Evolutionary conservation across 352 stramenopile species (phyloP).

Genomic region (Chrysophaeum taylorii): DNA sequence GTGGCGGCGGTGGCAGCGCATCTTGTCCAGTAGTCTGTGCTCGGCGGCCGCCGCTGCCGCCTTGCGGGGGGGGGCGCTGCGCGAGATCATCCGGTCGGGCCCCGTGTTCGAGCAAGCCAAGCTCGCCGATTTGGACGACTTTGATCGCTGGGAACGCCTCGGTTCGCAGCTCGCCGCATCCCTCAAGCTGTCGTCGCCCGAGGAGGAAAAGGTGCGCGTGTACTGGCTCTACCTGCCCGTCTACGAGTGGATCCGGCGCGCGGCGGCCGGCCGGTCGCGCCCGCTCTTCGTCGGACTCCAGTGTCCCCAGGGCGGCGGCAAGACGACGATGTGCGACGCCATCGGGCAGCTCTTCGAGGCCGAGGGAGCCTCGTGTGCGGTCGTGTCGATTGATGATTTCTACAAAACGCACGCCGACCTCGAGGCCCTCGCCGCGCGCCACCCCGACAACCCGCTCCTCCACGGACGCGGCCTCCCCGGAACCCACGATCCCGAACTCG

Average conservation of each 20-base stretch:
- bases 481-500: conserved; percentile 59
- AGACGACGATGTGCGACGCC: conserved; percentile 61
- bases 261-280: neutral
- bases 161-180: too few species aligned
- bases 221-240: conserved; percentile 9
- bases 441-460: conserved; percentile 57
- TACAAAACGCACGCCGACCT: conserved; percentile 59
- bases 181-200: too few species aligned
- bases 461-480: conserved; percentile 66
- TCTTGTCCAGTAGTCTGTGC: too few species aligned
- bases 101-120: too few species aligned
- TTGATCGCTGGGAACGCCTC: too few species aligned
- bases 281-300: neutral
- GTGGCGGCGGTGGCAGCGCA: too few species aligned
- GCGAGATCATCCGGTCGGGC: too few species aligned
- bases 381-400: conserved; percentile 66
- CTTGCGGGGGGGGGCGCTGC: too few species aligned
- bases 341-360: conserved; percentile 50
- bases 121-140: too few species aligned
- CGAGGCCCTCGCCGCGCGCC: conserved; percentile 47
- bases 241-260: neutral
- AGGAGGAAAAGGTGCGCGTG: neutral
- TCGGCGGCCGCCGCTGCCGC: too few species aligned
- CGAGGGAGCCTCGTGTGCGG: conserved; percentile 51
- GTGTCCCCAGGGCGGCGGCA: conserved; percentile 47